Percentiles rank a stretch among this genome's conserved stretches.
Conservation (phyloP, 2,329 filamentous ascomycete species). For the Ophiostoma perfectum region DNA sequence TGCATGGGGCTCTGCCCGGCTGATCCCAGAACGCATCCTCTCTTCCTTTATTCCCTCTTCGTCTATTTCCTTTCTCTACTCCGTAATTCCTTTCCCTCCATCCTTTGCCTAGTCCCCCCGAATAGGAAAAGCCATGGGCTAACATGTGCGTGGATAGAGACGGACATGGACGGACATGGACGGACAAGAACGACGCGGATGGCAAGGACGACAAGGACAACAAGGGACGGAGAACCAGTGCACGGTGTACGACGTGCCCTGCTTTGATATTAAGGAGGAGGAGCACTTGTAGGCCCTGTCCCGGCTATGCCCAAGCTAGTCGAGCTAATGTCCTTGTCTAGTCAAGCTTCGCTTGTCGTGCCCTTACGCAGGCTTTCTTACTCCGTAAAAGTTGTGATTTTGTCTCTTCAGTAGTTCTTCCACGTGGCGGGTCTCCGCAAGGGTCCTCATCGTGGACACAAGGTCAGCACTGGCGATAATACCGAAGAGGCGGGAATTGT, state of each 20-base stretch:
- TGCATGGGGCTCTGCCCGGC: not conserved
- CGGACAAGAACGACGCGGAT: too few relatives aligned
- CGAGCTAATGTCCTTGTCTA: not conserved
- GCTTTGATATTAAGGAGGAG: not conserved
- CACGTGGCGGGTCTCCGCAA: constrained; percentile 6
- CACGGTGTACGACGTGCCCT: too few relatives aligned
- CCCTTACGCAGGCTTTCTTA: too few relatives aligned
- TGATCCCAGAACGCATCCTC: not conserved
- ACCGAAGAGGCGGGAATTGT: not conserved
- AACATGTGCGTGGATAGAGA: too few relatives aligned
- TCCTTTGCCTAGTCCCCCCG: too few relatives aligned
- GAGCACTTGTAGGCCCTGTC: not conserved
- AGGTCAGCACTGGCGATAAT: not conserved
- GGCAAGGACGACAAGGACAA: too few relatives aligned
- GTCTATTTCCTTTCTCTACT: not conserved
- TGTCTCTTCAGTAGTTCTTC: not conserved
- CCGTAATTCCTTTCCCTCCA: not conserved
- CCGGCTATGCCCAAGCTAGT: not conserved
- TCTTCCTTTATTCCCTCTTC: not conserved
- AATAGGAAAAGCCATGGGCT: not conserved
- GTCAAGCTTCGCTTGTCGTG: not conserved
- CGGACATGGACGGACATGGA: too few relatives aligned
- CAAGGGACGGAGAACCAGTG: too few relatives aligned
- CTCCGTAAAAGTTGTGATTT: not conserved
- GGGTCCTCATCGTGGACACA: not conserved